Evolutionary conservation across 192 early-diverging fungal genomes (phyloP).

Genomic region (Spizellomyces punctatus): DNA sequence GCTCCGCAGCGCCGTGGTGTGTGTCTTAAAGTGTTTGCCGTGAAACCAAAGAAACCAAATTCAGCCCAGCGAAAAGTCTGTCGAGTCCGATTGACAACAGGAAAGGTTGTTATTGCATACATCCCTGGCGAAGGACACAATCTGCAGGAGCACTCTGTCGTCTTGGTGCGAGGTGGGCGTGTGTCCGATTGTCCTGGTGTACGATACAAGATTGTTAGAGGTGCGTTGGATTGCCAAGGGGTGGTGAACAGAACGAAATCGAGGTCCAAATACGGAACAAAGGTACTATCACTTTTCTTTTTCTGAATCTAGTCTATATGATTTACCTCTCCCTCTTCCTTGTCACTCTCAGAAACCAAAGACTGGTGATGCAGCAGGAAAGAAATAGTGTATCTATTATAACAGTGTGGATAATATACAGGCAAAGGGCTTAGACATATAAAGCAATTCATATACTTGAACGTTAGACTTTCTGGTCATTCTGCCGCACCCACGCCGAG

Average conservation of each 20-base stretch:
- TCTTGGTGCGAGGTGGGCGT: constrained; percentile 92
- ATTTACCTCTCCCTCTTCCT: background rate
- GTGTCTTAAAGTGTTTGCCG: constrained; percentile 92
- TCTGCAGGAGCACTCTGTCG: constrained; percentile 96
- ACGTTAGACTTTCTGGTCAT: no score
- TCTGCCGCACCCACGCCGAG: background rate
- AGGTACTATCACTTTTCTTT: constrained; percentile 47
- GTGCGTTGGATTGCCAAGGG: constrained; percentile 92
- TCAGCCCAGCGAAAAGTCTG: constrained; percentile 94
- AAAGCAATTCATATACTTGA: no score
- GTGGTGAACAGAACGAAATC: constrained; percentile 80
- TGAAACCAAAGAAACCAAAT: constrained; percentile 98
- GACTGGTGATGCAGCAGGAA: background rate
- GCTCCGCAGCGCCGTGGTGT: constrained; percentile 93
- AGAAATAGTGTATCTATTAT: no score
- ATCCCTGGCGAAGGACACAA: constrained; percentile 99
- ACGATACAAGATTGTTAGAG: constrained; percentile 89
- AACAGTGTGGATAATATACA: no score
- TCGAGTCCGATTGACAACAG: constrained; percentile 89
- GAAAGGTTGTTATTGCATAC: constrained; percentile 90
- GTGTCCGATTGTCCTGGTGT: constrained; percentile 98
- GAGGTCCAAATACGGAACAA: constrained; percentile 93
- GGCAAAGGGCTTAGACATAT: no score
- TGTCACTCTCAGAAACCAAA: background rate
- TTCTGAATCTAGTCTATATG: no score